phyloP scores from a whole-genome alignment of 495 filamentous ascomycete species.

The Letharia lupina region DNA sequence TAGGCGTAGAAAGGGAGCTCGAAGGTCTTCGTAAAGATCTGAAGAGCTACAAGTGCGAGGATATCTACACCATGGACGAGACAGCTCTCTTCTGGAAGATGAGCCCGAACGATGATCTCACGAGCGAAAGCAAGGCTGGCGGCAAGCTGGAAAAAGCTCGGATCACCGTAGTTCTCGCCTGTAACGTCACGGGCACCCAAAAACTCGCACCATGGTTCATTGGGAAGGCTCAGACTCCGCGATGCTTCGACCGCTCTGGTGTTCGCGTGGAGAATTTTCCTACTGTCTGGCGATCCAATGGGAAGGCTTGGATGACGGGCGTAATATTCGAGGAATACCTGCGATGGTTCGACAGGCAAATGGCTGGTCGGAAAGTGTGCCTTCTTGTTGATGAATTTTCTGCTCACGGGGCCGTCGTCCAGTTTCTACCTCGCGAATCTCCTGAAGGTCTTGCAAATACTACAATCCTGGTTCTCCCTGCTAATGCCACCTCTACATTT shows the following conservation, averaged over 20 bases:
- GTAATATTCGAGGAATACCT: background rate
- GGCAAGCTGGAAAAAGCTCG: background rate
- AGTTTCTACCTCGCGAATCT: too few species aligned
- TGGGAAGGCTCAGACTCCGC: background rate
- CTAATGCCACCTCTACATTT: background rate
- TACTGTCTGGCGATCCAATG: background rate
- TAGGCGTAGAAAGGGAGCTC: background rate
- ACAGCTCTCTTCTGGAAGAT: background rate
- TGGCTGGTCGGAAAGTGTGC: background rate
- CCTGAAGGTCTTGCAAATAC: background rate
- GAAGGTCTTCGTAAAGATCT: background rate
- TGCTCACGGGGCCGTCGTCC: too few species aligned
- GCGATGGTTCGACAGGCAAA: background rate
- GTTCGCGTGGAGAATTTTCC: background rate
- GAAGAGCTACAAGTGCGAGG: background rate
- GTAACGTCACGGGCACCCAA: background rate
- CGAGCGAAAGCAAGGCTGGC: background rate
- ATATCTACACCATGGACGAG: background rate
- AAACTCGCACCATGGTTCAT: background rate
- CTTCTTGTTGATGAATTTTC: background rate
- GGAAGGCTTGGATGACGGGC: background rate
- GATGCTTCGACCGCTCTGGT: background rate
- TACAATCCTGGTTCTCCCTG: background rate
- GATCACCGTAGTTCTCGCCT: background rate
- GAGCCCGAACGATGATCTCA: background rate